phyloP scores from a whole-genome alignment of 2,329 filamentous ascomycete species.

The Fusarium citri region DNA sequence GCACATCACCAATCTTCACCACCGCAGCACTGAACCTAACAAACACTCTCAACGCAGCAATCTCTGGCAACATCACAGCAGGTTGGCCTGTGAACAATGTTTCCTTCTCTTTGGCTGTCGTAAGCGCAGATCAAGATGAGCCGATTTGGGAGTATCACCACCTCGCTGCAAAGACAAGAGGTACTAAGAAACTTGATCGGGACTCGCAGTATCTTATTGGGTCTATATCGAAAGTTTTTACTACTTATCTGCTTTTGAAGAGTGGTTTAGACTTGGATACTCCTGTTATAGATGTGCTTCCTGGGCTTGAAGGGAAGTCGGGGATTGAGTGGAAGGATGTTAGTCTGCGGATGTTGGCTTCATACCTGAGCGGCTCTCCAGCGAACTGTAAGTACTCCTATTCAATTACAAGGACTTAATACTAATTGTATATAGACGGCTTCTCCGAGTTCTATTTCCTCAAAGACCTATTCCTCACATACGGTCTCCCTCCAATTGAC shows the following conservation, averaged over 20 bases:
- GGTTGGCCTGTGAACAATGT: slow-evolving; percentile 53
- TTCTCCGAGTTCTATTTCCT: slow-evolving; percentile 53
- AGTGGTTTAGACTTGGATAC: slow-evolving; percentile 50
- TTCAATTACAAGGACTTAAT: neutral
- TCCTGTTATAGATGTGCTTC: slow-evolving; percentile 52
- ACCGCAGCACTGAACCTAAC: slow-evolving; percentile 48
- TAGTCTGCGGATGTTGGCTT: slow-evolving; percentile 52
- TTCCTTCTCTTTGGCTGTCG: slow-evolving; percentile 54
- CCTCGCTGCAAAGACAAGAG: slow-evolving; percentile 50
- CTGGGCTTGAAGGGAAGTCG: slow-evolving; percentile 45
- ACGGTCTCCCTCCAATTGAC: slow-evolving; percentile 53
- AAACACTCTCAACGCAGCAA: slow-evolving; percentile 45
- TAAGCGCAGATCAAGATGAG: slow-evolving; percentile 48
- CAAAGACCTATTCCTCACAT: slow-evolving; percentile 48
- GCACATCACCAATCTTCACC: slow-evolving; percentile 44
- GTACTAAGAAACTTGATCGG: slow-evolving; percentile 48
- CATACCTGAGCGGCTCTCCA: slow-evolving; percentile 52
- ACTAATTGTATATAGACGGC: slow-evolving; percentile 41
- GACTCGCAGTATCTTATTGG: slow-evolving; percentile 58
- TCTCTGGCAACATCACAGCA: slow-evolving; percentile 48
- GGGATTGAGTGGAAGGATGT: slow-evolving; percentile 53
- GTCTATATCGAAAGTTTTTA: slow-evolving; percentile 55
- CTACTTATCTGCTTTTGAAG: slow-evolving; percentile 53
- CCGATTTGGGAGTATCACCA: slow-evolving; percentile 59
- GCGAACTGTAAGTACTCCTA: slow-evolving; percentile 49